These are phyloP conservation scores for Pleurotus citrinopileatus DNA, from an alignment of 768 basidiomycete species.

Conservation along the genomic window DNA sequence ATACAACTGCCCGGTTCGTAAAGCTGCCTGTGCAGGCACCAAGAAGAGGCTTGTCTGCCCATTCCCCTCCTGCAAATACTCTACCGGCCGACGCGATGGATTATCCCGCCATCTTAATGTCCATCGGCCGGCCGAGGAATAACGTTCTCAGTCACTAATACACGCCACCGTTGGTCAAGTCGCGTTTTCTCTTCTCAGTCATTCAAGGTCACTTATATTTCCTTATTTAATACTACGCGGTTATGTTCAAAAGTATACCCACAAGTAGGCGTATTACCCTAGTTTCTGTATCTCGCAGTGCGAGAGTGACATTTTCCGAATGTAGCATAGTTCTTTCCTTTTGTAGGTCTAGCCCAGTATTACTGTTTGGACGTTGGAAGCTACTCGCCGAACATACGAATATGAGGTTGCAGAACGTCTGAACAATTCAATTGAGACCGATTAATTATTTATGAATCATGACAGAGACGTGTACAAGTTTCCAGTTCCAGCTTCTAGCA, in stretches of 20 bases:
- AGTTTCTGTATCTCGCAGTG: background rate
- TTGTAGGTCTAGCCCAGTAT: too few relatives aligned
- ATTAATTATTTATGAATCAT: too few relatives aligned
- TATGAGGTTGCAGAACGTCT: too few relatives aligned
- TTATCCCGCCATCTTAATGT: slow-evolving; percentile 7
- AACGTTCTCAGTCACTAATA: background rate
- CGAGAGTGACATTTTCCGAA: background rate
- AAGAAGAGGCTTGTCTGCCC: slow-evolving; percentile 5
- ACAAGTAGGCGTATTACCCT: background rate
- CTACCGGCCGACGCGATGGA: slow-evolving; percentile 6
- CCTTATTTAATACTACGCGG: background rate
- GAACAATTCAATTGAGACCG: too few relatives aligned
- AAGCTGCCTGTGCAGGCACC: background rate
- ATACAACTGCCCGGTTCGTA: slow-evolving; percentile 6
- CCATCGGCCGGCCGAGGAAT: background rate
- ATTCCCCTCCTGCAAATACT: slow-evolving; percentile 7
- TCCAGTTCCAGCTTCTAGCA: too few relatives aligned
- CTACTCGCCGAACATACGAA: too few relatives aligned
- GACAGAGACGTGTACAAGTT: too few relatives aligned
- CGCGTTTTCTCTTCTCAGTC: background rate
- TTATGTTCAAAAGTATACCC: background rate
- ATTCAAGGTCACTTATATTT: too few relatives aligned
- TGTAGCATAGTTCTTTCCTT: background rate
- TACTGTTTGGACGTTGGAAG: too few relatives aligned
- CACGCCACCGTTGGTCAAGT: background rate